Percentiles rank a stretch among this genome's conserved stretches.
phyloP scores from a whole-genome alignment of 306 rosid species.

The Lablab purpureus region DNA sequence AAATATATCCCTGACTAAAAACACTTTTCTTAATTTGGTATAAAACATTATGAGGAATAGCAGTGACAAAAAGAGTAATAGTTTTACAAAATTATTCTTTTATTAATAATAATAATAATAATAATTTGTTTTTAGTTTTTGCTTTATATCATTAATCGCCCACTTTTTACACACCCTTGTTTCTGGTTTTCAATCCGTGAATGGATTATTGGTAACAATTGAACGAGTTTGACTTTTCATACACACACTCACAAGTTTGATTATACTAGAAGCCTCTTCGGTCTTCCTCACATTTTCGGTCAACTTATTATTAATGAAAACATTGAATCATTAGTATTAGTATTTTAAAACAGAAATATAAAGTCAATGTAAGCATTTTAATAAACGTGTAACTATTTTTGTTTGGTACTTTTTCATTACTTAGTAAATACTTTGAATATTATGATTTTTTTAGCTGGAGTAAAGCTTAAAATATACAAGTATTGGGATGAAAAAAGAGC shows the following conservation, averaged over 20 bases:
- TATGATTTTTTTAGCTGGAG: too few relatives aligned
- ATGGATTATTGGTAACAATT: not conserved
- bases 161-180: not conserved
- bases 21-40: too few relatives aligned
- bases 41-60: too few relatives aligned
- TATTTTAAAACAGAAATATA: not conserved
- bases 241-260: not conserved
- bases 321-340: not conserved
- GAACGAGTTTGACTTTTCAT: not conserved
- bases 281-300: not conserved
- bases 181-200: not conserved
- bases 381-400: not conserved
- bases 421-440: not conserved
- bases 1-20: too few relatives aligned
- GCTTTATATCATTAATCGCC: not conserved
- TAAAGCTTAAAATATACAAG: not conserved
- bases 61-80: too few relatives aligned
- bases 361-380: not conserved
- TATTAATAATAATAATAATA: too few relatives aligned
- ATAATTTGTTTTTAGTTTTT: too few relatives aligned
- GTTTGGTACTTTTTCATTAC: not conserved
- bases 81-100: too few relatives aligned
- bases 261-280: not conserved
- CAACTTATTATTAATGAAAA: not conserved
- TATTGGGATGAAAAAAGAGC: too few relatives aligned